Evolutionary conservation across 129 eudicot genomes (phyloP).

Genomic region (Flaveria linearis): DNA sequence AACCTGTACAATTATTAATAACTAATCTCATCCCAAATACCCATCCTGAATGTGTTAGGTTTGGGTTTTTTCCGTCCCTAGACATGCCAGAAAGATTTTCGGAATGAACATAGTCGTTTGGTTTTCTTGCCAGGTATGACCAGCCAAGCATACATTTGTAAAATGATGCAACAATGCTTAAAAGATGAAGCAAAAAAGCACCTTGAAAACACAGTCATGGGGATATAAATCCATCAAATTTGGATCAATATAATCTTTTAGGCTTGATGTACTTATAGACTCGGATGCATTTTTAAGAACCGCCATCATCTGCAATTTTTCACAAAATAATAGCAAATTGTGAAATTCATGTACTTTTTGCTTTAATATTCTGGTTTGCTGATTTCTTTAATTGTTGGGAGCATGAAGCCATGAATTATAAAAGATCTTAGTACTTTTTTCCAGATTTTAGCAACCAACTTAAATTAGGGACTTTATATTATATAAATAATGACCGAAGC

Average conservation of each 20-base stretch:
- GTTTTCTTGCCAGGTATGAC: background rate
- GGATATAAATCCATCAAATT: constrained; percentile 84
- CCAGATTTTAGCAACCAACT: background rate
- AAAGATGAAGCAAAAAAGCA: constrained; percentile 14
- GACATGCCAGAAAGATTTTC: background rate
- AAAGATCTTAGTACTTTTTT: background rate
- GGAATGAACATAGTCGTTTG: background rate
- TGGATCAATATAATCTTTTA: constrained; percentile 77
- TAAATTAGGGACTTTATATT: background rate
- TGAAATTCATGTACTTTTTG: constrained; percentile 8
- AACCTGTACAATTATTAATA: background rate
- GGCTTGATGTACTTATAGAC: constrained; percentile 58
- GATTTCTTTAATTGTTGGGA: background rate
- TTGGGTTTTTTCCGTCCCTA: background rate
- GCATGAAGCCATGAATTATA: background rate
- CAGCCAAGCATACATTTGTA: background rate
- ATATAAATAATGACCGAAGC: background rate
- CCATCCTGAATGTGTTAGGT: background rate
- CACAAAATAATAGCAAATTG: constrained; percentile 11
- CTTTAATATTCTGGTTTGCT: background rate
- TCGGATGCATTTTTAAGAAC: constrained; percentile 73
- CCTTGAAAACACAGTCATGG: constrained; percentile 89
- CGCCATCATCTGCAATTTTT: constrained; percentile 71
- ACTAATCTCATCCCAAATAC: background rate
- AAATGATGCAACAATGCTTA: constrained; percentile 6